Base-by-base conservation (phyloP, 78 protist species). In the Protostelium mycophagum region DNA sequence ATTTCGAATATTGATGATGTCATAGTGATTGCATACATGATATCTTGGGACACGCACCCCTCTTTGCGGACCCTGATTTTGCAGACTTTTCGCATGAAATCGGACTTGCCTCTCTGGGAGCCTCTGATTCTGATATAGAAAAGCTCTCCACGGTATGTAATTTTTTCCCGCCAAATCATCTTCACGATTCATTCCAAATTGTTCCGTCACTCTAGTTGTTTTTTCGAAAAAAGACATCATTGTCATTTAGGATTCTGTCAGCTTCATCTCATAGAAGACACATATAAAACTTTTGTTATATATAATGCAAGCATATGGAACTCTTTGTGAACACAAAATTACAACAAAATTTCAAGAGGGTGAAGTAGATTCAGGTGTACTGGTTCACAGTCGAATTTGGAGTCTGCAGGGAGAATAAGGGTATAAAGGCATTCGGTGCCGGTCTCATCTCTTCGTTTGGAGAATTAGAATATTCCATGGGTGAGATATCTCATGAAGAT, bases 351-450 rank as follows among this genome's bases (percentile, higher is more conserved):
- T n/a, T n/a, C n/a, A n/a, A n/a, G n/a, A n/a, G n/a, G n/a, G n/a
- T n/a, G n/a, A n/a, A n/a, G 16, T 51, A 5, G 73, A 51, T 5
- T 51, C 31, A 88, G 63, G 90, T 92, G 91, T 98, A 97, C 90
- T 98, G 99, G 99, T 98, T 97, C 91, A 91, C 97, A 0, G 96
- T 98, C 28, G 99, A 98, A 94, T 98, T 97, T 92, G 99, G 99
- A 1, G 90, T 97, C 31, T 97, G 98, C 88, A 86, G 86, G 35
- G 93, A 98, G 92, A 95, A 87, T 28, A 97, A 92, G 28, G 63
- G 51, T 35, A 34, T 92, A 31, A 89, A 83, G 36, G 98, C 98
- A 29, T 98, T 95, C 92, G 99, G 99, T 0, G 99, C 99, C n/a
- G 99, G 99, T 36, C 92, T 98, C 37, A 91, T 98, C n/a, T 97